Conservation (phyloP, 2,329 filamentous ascomycete species). For the Microdochium trichocladiopsis region DNA sequence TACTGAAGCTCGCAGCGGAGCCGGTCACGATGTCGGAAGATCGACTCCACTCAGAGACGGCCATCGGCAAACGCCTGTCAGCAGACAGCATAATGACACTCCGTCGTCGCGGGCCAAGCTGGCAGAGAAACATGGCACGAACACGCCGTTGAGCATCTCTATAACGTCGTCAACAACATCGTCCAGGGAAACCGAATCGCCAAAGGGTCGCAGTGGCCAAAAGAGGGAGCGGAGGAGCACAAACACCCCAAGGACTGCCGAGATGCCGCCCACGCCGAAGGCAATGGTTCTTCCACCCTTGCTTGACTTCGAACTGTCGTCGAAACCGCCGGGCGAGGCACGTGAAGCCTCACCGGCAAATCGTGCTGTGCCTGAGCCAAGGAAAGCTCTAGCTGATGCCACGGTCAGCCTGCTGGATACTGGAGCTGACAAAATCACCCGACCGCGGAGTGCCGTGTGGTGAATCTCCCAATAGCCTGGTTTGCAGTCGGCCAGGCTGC, state of each 20-base stretch:
- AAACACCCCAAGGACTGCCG: not conserved
- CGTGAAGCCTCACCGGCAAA: not conserved
- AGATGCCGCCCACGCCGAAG: slow-evolving; percentile 10
- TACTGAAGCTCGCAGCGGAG: not conserved
- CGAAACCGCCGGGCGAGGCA: not conserved
- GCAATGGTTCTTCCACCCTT: slow-evolving; percentile 12
- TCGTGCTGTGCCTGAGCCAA: not conserved
- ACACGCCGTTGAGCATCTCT: not conserved
- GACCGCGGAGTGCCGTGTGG: slow-evolving; percentile 1
- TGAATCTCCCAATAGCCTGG: not conserved
- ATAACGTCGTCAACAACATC: not conserved
- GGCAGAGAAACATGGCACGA: not conserved
- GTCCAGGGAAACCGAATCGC: not conserved
- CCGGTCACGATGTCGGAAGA: not conserved
- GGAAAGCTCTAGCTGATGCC: not conserved
- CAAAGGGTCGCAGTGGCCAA: not conserved
- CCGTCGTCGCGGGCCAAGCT: not conserved
- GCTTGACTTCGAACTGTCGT: not conserved
- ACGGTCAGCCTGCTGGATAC: not conserved
- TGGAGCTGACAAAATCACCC: not conserved
- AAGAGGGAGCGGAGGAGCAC: not conserved
- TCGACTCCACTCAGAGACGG: not conserved
- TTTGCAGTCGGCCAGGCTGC: not conserved
- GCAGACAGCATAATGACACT: not conserved
- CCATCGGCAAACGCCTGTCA: not conserved